Percentiles rank a stretch among this genome's conserved stretches.
These are phyloP conservation scores for Mycena indigotica DNA, from an alignment of 768 basidiomycete species.

Conservation along the genomic window DNA sequence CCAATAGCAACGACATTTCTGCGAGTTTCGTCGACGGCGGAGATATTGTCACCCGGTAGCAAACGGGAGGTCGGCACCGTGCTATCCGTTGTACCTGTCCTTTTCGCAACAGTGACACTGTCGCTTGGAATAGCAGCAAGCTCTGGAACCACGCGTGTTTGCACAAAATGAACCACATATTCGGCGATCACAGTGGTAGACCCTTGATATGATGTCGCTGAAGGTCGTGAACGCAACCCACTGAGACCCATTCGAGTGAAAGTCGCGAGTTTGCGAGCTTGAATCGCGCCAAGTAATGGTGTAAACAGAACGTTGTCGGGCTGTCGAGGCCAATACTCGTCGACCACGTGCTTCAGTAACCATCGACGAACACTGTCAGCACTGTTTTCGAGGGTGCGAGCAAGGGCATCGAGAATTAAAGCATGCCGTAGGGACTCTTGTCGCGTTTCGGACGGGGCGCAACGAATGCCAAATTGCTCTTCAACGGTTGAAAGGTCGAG, in stretches of 20 bases:
- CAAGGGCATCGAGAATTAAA: conserved; percentile 48
- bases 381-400: conserved; percentile 54
- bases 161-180: conserved; percentile 27
- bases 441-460: conserved; percentile 11
- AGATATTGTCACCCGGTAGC: background rate
- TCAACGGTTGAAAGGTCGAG: conserved; percentile 14
- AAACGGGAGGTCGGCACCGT: conserved; percentile 23
- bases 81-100: background rate
- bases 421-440: conserved; percentile 17
- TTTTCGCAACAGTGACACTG: background rate
- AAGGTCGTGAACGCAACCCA: conserved; percentile 26
- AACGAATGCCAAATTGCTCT: conserved; percentile 19
- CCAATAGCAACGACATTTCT: conserved; percentile 44
- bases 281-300: conserved; percentile 48
- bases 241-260: conserved; percentile 37
- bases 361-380: conserved; percentile 47
- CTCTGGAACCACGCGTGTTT: conserved; percentile 53
- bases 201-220: conserved; percentile 14
- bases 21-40: conserved; percentile 33
- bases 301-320: conserved; percentile 37
- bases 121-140: conserved; percentile 36
- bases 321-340: conserved; percentile 56
- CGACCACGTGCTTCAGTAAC: conserved; percentile 50
- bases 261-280: conserved; percentile 47
- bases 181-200: conserved; percentile 15